Evolutionary conservation across 106 monocot species (phyloP), one percentile per base, ranked within the genome.

Genomic region (Narthecium ossifragum): DNA sequence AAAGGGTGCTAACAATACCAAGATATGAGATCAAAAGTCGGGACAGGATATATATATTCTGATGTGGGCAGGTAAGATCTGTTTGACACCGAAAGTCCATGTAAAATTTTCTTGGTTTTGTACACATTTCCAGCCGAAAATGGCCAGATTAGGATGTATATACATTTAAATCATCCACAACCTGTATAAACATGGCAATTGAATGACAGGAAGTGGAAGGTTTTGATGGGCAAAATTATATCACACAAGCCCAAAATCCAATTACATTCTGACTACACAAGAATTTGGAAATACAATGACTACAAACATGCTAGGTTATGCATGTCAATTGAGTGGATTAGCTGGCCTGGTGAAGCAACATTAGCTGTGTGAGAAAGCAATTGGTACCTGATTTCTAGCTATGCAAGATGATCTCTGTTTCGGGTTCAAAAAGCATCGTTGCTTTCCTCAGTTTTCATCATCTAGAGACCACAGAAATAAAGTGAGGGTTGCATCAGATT

Each of bases 171-270:
- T n/a, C n/a, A n/a, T n/a, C n/a, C n/a, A n/a, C n/a, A n/a, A n/a
- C n/a, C n/a, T n/a, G n/a, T n/a, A n/a, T n/a, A n/a, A n/a, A n/a
- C n/a, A n/a, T n/a, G n/a, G n/a, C n/a, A n/a, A n/a, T n/a, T n/a
- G n/a, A n/a, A n/a, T n/a, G n/a, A n/a, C n/a, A n/a, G n/a, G n/a
- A n/a, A n/a, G n/a, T n/a, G n/a, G n/a, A n/a, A n/a, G n/a, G n/a
- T n/a, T n/a, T n/a, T n/a, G n/a, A 50, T 50, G 50, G 50, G 50
- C 50, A 50, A 50, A 50, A 7, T 50, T 56, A 56, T 15, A 56
- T n/a, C 33, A 32, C 55, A 56, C 31, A 56, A 56, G 33, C 55
- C 33, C 33, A 56, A 56, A 31, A 31, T 56, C 17, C 26, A 27
- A 34, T 56, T 30, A 30, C 14, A 43, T 6, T 17, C 33, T 32